Evolutionary conservation across 2,329 filamentous ascomycete genomes (phyloP).

Genomic region (Fusarium sp.): DNA sequence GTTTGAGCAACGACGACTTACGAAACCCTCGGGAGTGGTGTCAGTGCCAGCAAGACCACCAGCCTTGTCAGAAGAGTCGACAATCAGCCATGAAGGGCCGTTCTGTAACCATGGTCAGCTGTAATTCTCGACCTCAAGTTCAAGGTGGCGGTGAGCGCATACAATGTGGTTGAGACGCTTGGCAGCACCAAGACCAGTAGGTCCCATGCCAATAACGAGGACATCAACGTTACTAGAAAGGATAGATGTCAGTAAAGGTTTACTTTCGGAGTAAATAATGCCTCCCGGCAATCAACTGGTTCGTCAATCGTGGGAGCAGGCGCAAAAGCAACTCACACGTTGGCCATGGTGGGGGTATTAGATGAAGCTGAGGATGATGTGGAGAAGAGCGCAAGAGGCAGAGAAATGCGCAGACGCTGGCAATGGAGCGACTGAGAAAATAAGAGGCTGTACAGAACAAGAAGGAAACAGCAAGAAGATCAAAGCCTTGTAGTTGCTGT

Average conservation of each 20-base stretch:
- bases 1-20: constrained; percentile 67
- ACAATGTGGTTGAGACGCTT: constrained; percentile 98
- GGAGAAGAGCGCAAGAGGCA: constrained; percentile 26
- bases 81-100: constrained; percentile 93
- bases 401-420: constrained; percentile 40
- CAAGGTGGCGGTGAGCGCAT: constrained; percentile 59
- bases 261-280: background rate
- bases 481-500: constrained; percentile 48
- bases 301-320: constrained; percentile 19
- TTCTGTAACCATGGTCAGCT: constrained; percentile 68
- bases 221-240: constrained; percentile 86
- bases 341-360: constrained; percentile 56
- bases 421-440: constrained; percentile 35
- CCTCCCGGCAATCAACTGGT: constrained; percentile 11
- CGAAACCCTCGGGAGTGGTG: constrained; percentile 94
- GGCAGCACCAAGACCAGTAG: constrained; percentile 96
- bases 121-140: constrained; percentile 37
- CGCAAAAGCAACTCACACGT: constrained; percentile 54
- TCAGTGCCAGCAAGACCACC: constrained; percentile 97
- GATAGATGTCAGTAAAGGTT: constrained; percentile 32
- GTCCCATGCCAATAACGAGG: constrained; percentile 97
- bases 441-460: constrained; percentile 48
- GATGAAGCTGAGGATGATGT: constrained; percentile 32
- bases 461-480: constrained; percentile 40
- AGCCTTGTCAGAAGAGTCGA: constrained; percentile 91